These are phyloP conservation scores for Salvia rosmarinus DNA, from an alignment of 257 asterid species.

Conservation along the genomic window DNA sequence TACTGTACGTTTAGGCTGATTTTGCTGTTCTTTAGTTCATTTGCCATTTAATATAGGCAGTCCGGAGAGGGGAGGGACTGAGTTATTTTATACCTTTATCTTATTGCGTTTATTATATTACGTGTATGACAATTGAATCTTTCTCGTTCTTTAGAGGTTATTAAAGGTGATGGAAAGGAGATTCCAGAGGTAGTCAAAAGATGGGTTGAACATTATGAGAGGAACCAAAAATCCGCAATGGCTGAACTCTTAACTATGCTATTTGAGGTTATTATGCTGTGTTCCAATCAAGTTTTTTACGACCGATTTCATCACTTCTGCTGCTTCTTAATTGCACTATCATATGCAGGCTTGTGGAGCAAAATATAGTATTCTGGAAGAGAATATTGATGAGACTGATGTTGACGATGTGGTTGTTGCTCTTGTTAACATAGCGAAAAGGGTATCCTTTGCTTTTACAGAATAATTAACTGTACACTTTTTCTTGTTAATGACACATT, in stretches of 20 bases:
- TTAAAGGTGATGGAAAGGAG: constrained; percentile 77
- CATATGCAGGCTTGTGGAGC: constrained; percentile 88
- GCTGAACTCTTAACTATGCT: constrained; percentile 76
- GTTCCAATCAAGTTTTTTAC: constrained; percentile 20
- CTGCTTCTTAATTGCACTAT: constrained; percentile 24
- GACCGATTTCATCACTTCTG: constrained; percentile 24
- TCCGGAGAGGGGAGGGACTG: constrained; percentile 4
- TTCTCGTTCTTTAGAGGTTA: constrained; percentile 56
- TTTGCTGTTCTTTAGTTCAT: constrained; percentile 7
- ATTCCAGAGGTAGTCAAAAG: constrained; percentile 75
- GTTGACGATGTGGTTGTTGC: constrained; percentile 93
- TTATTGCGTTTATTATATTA: neutral
- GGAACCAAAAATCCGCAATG: constrained; percentile 65
- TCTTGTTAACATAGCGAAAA: constrained; percentile 81
- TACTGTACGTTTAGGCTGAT: constrained; percentile 12
- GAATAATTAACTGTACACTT: neutral
- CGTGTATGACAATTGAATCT: constrained; percentile 4
- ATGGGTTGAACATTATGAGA: constrained; percentile 88
- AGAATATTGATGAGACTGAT: constrained; percentile 71
- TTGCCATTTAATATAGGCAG: neutral
- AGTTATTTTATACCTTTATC: constrained; percentile 9
- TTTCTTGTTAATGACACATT: neutral
- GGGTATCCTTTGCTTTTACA: constrained; percentile 58
- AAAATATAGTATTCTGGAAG: constrained; percentile 67
- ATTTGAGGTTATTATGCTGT: constrained; percentile 66